Conservation (phyloP, 2,329 filamentous ascomycete genomes). For the Coniochaeta pulveracea region DNA sequence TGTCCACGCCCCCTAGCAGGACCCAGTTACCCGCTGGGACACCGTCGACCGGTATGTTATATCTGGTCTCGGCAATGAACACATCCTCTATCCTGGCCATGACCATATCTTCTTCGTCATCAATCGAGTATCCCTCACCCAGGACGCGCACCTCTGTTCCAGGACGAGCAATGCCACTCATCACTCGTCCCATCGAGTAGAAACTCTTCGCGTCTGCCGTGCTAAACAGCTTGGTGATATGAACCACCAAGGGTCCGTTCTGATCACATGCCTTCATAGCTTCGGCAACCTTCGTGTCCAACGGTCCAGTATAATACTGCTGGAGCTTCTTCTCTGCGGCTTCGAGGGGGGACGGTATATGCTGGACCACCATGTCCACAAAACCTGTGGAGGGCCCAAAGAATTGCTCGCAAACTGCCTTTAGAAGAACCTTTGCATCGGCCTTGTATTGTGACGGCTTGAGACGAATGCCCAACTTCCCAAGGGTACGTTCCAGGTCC, state of each 20-base stretch:
- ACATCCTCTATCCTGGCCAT: constrained; percentile 74
- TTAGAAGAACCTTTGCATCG: constrained; percentile 81
- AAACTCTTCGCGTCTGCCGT: constrained; percentile 85
- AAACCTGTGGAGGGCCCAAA: constrained; percentile 85
- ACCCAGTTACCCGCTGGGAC: constrained; percentile 92
- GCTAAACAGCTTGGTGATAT: constrained; percentile 89
- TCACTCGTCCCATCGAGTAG: constrained; percentile 77
- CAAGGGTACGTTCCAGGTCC: constrained; percentile 69
- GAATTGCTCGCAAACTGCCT: constrained; percentile 86
- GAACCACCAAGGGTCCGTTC: constrained; percentile 82
- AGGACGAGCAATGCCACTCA: constrained; percentile 81
- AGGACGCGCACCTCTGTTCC: constrained; percentile 80
- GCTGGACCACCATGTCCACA: constrained; percentile 87
- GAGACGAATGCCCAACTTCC: constrained; percentile 67
- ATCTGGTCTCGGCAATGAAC: constrained; percentile 84
- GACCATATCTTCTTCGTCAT: constrained; percentile 97
- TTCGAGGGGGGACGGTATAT: constrained; percentile 77
- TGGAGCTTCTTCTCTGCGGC: constrained; percentile 68
- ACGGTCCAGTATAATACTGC: constrained; percentile 82
- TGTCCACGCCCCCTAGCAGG: constrained; percentile 85
- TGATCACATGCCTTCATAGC: constrained; percentile 77
- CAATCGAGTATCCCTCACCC: constrained; percentile 88
- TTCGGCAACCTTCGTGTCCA: constrained; percentile 68
- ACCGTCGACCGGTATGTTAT: constrained; percentile 84
- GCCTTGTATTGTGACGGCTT: constrained; percentile 89